Evolutionary conservation across 345 rosid genomes (phyloP).

Genomic region (Citrus hindsii): DNA sequence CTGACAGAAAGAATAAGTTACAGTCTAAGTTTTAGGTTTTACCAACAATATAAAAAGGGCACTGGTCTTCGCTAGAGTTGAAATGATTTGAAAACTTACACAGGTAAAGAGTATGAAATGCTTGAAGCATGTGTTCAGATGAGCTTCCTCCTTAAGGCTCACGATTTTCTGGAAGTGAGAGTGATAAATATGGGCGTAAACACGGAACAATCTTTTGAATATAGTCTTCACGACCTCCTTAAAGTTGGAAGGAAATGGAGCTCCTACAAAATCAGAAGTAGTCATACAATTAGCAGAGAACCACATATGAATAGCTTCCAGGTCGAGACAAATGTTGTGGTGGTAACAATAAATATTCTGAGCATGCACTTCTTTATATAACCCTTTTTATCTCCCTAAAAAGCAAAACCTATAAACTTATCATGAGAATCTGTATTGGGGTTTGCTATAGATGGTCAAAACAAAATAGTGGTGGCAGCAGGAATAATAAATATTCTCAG

Average conservation of each 20-base stretch:
- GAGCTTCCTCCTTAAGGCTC: slow-evolving; percentile 99
- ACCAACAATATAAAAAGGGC: neutral
- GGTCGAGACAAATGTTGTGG: too few species aligned
- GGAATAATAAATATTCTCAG: neutral
- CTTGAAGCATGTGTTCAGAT: slow-evolving; percentile 98
- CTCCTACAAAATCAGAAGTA: slow-evolving; percentile 44
- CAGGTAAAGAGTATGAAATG: slow-evolving; percentile 92
- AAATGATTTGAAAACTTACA: slow-evolving; percentile 50
- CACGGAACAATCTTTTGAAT: slow-evolving; percentile 91
- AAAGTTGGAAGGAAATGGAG: slow-evolving; percentile 97
- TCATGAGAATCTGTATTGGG: neutral
- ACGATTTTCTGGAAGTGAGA: slow-evolving; percentile 99
- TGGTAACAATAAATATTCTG: neutral
- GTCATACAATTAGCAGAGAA: neutral
- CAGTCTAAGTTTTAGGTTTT: neutral
- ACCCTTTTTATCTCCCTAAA: neutral
- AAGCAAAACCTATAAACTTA: neutral
- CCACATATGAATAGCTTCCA: neutral
- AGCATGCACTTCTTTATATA: neutral
- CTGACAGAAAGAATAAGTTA: neutral
- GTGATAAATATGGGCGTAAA: slow-evolving; percentile 93
- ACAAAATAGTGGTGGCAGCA: neutral
- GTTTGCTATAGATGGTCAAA: neutral
- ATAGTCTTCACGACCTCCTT: slow-evolving; percentile 96
- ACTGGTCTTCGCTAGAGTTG: neutral